Conservation (phyloP, 2,329 filamentous ascomycete species). For the Cladosporium sp. region DNA sequence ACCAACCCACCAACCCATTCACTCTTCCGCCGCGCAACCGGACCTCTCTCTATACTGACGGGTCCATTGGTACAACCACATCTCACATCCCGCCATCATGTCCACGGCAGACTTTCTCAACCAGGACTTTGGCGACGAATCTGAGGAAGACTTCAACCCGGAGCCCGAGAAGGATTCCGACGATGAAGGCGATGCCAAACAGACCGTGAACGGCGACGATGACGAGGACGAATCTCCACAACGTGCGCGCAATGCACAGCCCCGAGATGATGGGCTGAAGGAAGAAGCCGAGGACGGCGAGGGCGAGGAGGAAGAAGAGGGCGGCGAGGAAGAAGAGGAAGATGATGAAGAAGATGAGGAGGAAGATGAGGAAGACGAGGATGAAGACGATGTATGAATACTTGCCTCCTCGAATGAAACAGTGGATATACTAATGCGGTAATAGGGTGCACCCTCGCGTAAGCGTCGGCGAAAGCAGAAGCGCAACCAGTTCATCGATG, state of each 20-base stretch:
- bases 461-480: slow-evolving; percentile 72
- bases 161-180: slow-evolving; percentile 69
- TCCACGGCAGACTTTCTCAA: slow-evolving; percentile 38
- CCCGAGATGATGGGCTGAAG: slow-evolving; percentile 47
- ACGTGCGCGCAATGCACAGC: slow-evolving; percentile 27
- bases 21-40: too few species aligned
- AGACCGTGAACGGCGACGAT: slow-evolving; percentile 29
- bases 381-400: slow-evolving; percentile 18
- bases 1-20: too few species aligned
- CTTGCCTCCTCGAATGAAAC: not conserved
- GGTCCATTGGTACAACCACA: not conserved
- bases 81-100: slow-evolving; percentile 20
- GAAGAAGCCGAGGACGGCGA: slow-evolving; percentile 54
- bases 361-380: slow-evolving; percentile 24
- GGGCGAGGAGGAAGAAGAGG: slow-evolving; percentile 46
- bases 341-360: slow-evolving; percentile 30
- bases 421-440: slow-evolving; percentile 28
- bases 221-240: slow-evolving; percentile 35
- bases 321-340: slow-evolving; percentile 33
- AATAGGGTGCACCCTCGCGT: slow-evolving; percentile 62
- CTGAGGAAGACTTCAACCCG: slow-evolving; percentile 84
- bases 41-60: too few species aligned
- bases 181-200: slow-evolving; percentile 50
- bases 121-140: slow-evolving; percentile 49
- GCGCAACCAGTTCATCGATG: slow-evolving; percentile 88